Conservation (phyloP, 2,329 filamentous ascomycete species). For the Botryotinia calthae region DNA sequence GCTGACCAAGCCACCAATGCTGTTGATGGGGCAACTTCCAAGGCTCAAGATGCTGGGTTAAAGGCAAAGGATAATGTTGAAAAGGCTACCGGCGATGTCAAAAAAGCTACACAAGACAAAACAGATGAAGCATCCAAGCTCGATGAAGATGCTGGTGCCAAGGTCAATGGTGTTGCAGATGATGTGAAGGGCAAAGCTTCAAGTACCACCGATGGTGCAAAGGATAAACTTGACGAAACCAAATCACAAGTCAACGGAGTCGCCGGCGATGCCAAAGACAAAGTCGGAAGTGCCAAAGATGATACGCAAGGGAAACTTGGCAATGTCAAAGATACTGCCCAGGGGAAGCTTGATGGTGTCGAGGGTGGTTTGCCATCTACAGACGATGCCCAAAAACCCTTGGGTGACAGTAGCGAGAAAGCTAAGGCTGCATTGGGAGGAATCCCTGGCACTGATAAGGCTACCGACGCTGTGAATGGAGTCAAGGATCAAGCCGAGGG, state of each 20-base stretch:
- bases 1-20: constrained; percentile 2
- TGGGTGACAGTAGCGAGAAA: neutral
- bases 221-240: neutral
- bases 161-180: neutral
- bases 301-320: neutral
- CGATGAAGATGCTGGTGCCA: neutral
- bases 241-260: neutral
- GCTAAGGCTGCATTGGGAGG: constrained; percentile 1
- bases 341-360: neutral
- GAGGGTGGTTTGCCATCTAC: neutral
- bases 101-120: neutral
- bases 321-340: neutral
- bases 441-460: neutral
- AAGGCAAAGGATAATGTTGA: neutral
- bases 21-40: neutral
- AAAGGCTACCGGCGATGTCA: neutral
- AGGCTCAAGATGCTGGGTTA: neutral
- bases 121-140: neutral
- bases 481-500: constrained; percentile 6
- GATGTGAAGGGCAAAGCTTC: neutral
- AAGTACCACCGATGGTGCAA: neutral
- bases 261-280: neutral
- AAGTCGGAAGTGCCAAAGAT: neutral
- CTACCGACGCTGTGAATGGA: neutral
- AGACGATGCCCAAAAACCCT: neutral